Evolutionary conservation across 768 basidiomycete species (phyloP), one percentile per base, ranked within the genome.

Genomic region (Imleria badia): DNA sequence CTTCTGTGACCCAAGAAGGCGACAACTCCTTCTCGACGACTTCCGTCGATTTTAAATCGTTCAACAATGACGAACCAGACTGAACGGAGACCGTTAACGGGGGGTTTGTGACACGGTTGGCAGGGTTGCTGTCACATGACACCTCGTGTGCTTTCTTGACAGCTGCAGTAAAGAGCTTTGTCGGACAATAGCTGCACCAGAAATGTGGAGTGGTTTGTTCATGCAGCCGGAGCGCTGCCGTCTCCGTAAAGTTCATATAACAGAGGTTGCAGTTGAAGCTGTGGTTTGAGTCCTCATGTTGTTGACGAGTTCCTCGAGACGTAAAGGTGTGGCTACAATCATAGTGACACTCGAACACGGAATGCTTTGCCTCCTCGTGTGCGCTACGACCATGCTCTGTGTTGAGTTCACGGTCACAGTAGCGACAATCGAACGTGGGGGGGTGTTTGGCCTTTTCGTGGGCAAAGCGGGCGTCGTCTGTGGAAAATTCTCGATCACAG

Each of bases 391-490:
- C n/a, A n/a, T n/a, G n/a, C n/a, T n/a, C n/a, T 6, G 26, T 4
- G 26, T 26, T 26, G 26, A 26, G 6, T 6, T 26, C 6, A 6
- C 26, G 26, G 6, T 26, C 26, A 26, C 26, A 26, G 26, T 26
- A 26, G 6, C 26, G 26, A 6, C 26, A 26, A 3, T 26, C 17
- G 35, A 36, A 48, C 17, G 36, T 15, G n/a, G n/a, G n/a, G n/a
- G n/a, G n/a, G 3, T 66, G 65, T 30, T 51, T 55, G 4, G 59
- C 53, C 1, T 36, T 5, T 14, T 57, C 39, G 15, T 67, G 66
- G n/a, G n/a, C n/a, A n/a, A n/a, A n/a, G n/a, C n/a, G n/a, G n/a
- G n/a, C n/a, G n/a, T n/a, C n/a, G n/a, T n/a, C n/a, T n/a, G n/a
- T n/a, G n/a, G n/a, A n/a, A n/a, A n/a, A n/a, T n/a, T n/a, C n/a